Base-by-base conservation (phyloP, 1,284 basidiomycete genomes). In the Rhizoctonia solani region DNA sequence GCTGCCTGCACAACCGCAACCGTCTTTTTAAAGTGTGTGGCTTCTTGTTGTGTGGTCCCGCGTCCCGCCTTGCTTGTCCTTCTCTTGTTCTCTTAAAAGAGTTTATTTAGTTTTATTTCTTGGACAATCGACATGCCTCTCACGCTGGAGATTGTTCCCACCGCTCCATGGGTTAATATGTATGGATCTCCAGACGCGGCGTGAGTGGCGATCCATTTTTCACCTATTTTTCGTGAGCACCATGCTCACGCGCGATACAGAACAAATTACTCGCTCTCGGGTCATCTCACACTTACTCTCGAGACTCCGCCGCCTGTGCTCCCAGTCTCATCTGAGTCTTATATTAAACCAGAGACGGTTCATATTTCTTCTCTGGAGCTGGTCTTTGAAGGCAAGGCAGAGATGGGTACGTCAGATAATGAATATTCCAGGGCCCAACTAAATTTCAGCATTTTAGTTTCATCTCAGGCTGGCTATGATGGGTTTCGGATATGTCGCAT, bases 331-430 rank as follows among this genome's bases (percentile, higher is more conserved):
- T 39, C 68, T 71, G 8, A 74, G 81, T 4, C 82, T 79, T 44
- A 74, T 88, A 47, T 53, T 49, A 69, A 67, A 19, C 67, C 70
- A 39, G 58, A 67, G 30, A 70, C 69, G 0, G 55, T 71, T 21
- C 54, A 67, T 50, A 80, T 92, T 23, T 82, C 85, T 69, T 92
- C 90, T 1, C 78, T 92, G 50, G 77, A 79, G 34, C 76, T 92
- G 72, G 86, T 83, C 4, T 90, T 92, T 69, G 89, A 92, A 72
- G 90, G 90, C 42, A 88, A 90, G 74, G 81, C 84, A 14, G 90
- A 92, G 74, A 63, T 63, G 58, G 58, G 58, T 63, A 41, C 34
- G 58, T 52, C 1, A 19, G 3, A 0, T 42, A 32, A 25, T 13
- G 16, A 32, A 6, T 19, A 19, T 1, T 14, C 19, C 21, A 2